phyloP scores from a whole-genome alignment of 345 rosid species.

The Clausena lansium region DNA sequence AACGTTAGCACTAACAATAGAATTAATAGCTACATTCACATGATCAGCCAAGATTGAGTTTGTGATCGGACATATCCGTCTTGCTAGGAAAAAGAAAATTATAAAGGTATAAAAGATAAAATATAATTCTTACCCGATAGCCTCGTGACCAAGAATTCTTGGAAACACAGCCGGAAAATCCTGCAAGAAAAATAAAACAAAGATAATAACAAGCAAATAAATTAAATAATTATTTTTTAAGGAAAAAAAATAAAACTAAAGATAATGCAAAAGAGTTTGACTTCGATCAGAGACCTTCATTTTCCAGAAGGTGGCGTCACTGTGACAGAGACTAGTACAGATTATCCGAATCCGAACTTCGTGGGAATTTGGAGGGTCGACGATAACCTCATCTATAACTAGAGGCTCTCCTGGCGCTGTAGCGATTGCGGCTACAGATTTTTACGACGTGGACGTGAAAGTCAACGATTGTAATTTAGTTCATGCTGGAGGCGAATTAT shows the following conservation, averaged over 20 bases:
- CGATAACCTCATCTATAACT: slow-evolving; percentile 71
- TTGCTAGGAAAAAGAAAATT: too few relatives aligned
- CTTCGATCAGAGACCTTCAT: slow-evolving; percentile 38
- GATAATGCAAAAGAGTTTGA: neutral
- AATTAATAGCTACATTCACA: too few relatives aligned
- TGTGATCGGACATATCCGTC: too few relatives aligned
- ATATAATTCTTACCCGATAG: slow-evolving; percentile 60
- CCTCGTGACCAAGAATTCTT: slow-evolving; percentile 87
- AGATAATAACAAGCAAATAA: neutral
- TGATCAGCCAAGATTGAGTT: too few relatives aligned
- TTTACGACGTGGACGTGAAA: neutral
- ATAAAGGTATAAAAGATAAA: too few relatives aligned
- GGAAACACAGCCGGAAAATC: slow-evolving; percentile 72
- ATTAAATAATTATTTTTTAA: neutral
- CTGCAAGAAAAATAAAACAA: slow-evolving; percentile 25
- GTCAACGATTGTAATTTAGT: too few relatives aligned
- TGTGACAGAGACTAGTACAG: slow-evolving; percentile 40
- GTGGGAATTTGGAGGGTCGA: slow-evolving; percentile 65
- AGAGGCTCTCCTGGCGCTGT: slow-evolving; percentile 72
- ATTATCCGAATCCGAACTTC: slow-evolving; percentile 77
- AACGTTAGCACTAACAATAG: too few relatives aligned
- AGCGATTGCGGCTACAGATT: slow-evolving; percentile 59
- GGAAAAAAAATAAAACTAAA: too few relatives aligned
- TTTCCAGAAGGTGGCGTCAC: slow-evolving; percentile 79
- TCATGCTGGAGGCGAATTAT: too few relatives aligned